These are phyloP conservation scores for Fusarium lyarnte DNA, from an alignment of 2,329 filamentous ascomycete species.

Conservation along the genomic window DNA sequence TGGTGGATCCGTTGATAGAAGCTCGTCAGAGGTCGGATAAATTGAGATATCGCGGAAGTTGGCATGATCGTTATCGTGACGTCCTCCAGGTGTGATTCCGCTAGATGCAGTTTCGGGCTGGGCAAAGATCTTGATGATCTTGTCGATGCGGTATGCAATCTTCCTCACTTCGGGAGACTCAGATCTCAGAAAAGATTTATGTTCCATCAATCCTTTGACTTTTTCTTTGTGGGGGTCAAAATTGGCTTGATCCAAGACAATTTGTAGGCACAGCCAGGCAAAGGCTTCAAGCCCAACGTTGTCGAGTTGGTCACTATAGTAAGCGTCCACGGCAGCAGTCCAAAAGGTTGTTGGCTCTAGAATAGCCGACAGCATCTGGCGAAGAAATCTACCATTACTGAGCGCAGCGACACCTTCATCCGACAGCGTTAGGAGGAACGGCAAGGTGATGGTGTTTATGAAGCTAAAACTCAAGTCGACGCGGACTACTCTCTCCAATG, in stretches of 20 bases:
- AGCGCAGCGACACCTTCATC: slow-evolving; percentile 27
- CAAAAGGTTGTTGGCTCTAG: slow-evolving; percentile 65
- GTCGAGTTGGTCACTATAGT: slow-evolving; percentile 44
- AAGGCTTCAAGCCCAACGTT: slow-evolving; percentile 50
- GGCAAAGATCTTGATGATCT: slow-evolving; percentile 46
- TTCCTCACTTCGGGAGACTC: slow-evolving; percentile 37
- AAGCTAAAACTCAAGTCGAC: slow-evolving; percentile 42
- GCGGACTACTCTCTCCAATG: slow-evolving; percentile 41
- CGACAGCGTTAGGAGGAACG: slow-evolving; percentile 21
- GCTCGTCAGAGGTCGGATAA: slow-evolving; percentile 72
- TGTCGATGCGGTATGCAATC: slow-evolving; percentile 51
- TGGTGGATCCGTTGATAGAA: slow-evolving; percentile 60
- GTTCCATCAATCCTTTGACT: slow-evolving; percentile 42
- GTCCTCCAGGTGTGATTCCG: slow-evolving; percentile 63
- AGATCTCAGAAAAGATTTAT: slow-evolving; percentile 39
- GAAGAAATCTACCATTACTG: slow-evolving; percentile 35
- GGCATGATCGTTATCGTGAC: slow-evolving; percentile 77
- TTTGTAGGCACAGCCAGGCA: slow-evolving; percentile 60
- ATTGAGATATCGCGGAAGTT: slow-evolving; percentile 71
- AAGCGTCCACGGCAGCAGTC: slow-evolving; percentile 55
- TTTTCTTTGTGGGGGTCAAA: slow-evolving; percentile 16
- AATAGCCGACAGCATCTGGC: slow-evolving; percentile 54
- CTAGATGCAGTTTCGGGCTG: not conserved
- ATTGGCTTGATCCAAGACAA: slow-evolving; percentile 45
- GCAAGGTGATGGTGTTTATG: slow-evolving; percentile 33